Percentiles rank a stretch among this genome's conserved stretches.
Evolutionary conservation across 2,329 filamentous ascomycete genomes (phyloP).

Genomic region (Rhytidhysteron rufulum): DNA sequence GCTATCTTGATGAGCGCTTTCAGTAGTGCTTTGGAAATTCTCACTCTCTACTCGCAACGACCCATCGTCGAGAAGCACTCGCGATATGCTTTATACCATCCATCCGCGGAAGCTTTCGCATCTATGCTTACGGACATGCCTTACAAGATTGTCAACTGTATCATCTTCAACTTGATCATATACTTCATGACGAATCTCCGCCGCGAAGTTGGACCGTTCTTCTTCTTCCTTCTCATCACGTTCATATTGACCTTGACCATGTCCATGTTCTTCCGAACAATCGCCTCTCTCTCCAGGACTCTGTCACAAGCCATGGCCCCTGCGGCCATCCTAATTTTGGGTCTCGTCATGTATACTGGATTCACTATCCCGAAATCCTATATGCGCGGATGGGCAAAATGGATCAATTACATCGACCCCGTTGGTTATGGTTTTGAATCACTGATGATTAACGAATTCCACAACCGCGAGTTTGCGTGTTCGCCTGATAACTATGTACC

Average conservation of each 20-base stretch:
- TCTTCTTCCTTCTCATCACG: constrained; percentile 77
- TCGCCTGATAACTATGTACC: constrained; percentile 38
- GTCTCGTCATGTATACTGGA: constrained; percentile 65
- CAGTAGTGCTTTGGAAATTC: constrained; percentile 74
- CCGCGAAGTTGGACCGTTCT: constrained; percentile 71
- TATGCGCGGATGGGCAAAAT: constrained; percentile 77
- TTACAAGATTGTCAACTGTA: constrained; percentile 70
- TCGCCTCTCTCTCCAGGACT: constrained; percentile 71
- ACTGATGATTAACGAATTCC: constrained; percentile 80
- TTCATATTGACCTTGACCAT: constrained; percentile 71
- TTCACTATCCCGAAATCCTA: constrained; percentile 56
- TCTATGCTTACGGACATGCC: constrained; percentile 86
- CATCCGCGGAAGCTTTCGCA: constrained; percentile 79
- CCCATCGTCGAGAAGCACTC: constrained; percentile 89
- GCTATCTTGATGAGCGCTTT: constrained; percentile 85
- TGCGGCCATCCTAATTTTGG: constrained; percentile 57
- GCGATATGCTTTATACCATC: constrained; percentile 84
- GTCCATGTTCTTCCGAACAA: constrained; percentile 82
- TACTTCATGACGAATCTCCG: constrained; percentile 87
- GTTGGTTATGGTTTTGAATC: constrained; percentile 77
- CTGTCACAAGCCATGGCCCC: constrained; percentile 56
- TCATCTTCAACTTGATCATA: constrained; percentile 73
- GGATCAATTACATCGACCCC: constrained; percentile 79
- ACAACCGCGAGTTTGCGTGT: constrained; percentile 57
- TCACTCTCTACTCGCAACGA: constrained; percentile 82